phyloP scores from a whole-genome alignment of 805 yeast genomes.

The Kregervanrija pseudodelftensis region DNA sequence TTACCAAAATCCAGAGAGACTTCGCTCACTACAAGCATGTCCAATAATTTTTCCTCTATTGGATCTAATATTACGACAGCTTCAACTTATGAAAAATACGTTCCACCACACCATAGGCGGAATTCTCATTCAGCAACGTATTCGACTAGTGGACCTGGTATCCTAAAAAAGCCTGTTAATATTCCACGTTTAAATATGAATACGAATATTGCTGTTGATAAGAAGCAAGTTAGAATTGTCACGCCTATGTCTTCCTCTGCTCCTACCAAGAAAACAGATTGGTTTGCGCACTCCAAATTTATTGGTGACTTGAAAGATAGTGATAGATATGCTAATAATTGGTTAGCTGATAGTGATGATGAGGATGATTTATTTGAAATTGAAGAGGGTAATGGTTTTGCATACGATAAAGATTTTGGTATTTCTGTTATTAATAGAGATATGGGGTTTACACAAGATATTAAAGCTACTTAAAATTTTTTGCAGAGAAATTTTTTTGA shows the following conservation, averaged over 20 bases:
- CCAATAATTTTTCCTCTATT: slow-evolving; percentile 19
- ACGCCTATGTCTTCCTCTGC: slow-evolving; percentile 29
- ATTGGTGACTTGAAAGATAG: not conserved
- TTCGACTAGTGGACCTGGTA: slow-evolving; percentile 11
- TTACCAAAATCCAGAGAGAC: slow-evolving; percentile 19
- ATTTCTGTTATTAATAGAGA: not conserved
- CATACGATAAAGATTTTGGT: slow-evolving; percentile 1
- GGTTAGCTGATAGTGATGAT: slow-evolving; percentile 3
- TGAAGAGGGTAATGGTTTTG: slow-evolving; percentile 8
- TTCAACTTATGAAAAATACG: slow-evolving; percentile 27
- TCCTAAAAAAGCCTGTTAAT: slow-evolving; percentile 11
- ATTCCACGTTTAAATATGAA: not conserved
- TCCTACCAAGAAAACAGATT: slow-evolving; percentile 28
- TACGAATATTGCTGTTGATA: slow-evolving; percentile 1
- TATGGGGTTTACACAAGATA: not conserved
- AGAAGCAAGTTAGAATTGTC: slow-evolving; percentile 16
- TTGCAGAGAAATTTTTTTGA: not conserved
- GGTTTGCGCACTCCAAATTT: slow-evolving; percentile 19
- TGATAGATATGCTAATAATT: not conserved
- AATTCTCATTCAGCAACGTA: slow-evolving; percentile 25
- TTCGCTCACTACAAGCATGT: slow-evolving; percentile 20
- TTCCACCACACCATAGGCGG: slow-evolving; percentile 51
- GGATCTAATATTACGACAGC: slow-evolving; percentile 18
- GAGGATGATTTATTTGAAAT: slow-evolving; percentile 12
- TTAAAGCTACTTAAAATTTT: too few relatives aligned